These are phyloP conservation scores for Decorospora gaudefroyi DNA, from an alignment of 2,329 filamentous ascomycete species.

Conservation along the genomic window DNA sequence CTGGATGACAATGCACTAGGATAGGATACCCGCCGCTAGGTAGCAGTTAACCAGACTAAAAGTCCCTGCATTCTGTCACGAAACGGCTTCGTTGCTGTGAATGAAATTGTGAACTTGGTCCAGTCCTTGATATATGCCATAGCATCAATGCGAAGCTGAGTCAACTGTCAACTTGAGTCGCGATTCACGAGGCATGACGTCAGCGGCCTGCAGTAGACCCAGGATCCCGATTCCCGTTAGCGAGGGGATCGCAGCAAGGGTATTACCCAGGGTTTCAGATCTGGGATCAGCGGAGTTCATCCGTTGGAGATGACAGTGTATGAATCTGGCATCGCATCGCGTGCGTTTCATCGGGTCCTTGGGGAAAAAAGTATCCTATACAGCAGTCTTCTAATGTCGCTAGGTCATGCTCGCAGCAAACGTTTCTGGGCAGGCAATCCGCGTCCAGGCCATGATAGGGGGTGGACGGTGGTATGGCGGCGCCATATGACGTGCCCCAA, in stretches of 20 bases:
- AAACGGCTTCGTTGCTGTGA: too few species aligned
- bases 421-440: not conserved
- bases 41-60: not conserved
- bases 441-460: constrained; percentile 19
- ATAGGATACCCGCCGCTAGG: constrained; percentile 5
- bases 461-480: constrained; percentile 13
- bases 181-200: constrained; percentile 14
- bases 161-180: too few species aligned
- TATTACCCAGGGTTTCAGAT: constrained; percentile 6
- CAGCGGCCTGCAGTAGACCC: constrained; percentile 15
- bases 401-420: not conserved
- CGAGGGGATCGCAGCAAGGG: constrained; percentile 22
- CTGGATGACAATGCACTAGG: constrained; percentile 2
- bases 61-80: constrained; percentile 2
- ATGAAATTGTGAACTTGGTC: too few species aligned
- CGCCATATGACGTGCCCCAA: constrained; percentile 32
- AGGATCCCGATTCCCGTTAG: constrained; percentile 15
- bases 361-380: not conserved
- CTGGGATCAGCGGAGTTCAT: constrained; percentile 3
- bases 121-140: too few species aligned
- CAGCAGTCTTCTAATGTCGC: not conserved
- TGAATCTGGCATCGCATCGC: not conserved
- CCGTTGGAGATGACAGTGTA: constrained; percentile 3
- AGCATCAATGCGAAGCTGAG: too few species aligned
- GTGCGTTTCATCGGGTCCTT: constrained; percentile 6